Conservation (phyloP, 345 rosid genomes). For the Turritis glabra region DNA sequence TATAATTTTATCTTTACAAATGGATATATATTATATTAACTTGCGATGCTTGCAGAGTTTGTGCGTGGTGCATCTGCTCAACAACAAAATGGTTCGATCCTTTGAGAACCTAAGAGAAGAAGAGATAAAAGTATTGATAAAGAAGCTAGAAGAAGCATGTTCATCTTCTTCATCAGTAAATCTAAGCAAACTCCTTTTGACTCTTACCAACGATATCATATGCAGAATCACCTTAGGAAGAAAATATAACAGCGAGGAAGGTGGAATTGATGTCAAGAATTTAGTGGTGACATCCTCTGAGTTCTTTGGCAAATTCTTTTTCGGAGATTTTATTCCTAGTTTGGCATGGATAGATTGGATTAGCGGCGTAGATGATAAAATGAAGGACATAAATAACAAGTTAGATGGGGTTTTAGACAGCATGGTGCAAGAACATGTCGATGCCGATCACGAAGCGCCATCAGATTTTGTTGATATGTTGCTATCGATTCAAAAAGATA, state of each 20-base stretch:
- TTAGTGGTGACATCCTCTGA: constrained; percentile 8
- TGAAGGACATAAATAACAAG: constrained; percentile 5
- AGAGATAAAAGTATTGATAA: constrained; percentile 37
- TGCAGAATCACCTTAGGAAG: constrained; percentile 50
- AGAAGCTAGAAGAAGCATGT: constrained; percentile 26
- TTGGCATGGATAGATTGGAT: constrained; percentile 44
- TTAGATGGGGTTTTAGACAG: constrained; percentile 20
- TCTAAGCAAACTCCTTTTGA: constrained; percentile 38
- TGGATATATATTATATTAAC: too few relatives aligned
- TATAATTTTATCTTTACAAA: too few relatives aligned
- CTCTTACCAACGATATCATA: constrained; percentile 40
- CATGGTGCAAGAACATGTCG: constrained; percentile 18
- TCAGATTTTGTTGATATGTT: background rate
- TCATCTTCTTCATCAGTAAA: constrained; percentile 31
- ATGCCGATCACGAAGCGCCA: background rate
- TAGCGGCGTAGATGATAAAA: constrained; percentile 18
- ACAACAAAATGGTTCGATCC: constrained; percentile 44
- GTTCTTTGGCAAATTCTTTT: constrained; percentile 24
- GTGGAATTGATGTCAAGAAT: constrained; percentile 35
- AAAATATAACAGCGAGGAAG: constrained; percentile 14
- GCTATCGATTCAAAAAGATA: constrained; percentile 32
- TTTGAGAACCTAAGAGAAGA: constrained; percentile 44
- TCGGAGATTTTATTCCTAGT: constrained; percentile 56
- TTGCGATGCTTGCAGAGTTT: constrained; percentile 25
- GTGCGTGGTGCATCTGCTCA: constrained; percentile 49